phyloP scores from a whole-genome alignment of 2,329 filamentous ascomycete species.

The Paecilomyces niveus region DNA sequence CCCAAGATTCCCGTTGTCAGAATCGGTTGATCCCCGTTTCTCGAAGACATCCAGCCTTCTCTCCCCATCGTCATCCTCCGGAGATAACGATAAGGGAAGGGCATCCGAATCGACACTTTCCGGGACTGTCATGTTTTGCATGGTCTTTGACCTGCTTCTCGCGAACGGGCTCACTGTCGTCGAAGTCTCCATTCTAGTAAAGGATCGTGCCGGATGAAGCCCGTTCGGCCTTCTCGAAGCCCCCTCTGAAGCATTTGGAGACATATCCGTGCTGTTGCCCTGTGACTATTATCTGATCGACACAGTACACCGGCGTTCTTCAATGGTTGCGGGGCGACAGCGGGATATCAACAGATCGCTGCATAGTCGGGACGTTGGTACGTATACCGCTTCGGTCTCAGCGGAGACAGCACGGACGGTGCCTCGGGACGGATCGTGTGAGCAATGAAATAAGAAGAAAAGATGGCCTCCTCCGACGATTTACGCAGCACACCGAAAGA shows the following conservation, averaged over 20 bases:
- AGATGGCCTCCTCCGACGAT: not conserved
- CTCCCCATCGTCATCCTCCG: slow-evolving; percentile 16
- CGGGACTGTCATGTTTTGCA: slow-evolving; percentile 16
- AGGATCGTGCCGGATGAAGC: slow-evolving; percentile 21
- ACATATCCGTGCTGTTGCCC: slow-evolving; percentile 10
- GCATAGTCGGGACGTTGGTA: not conserved
- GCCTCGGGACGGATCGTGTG: not conserved
- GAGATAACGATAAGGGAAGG: slow-evolving; percentile 14
- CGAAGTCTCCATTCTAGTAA: slow-evolving; percentile 25
- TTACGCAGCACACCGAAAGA: not conserved
- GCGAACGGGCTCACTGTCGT: slow-evolving; percentile 13
- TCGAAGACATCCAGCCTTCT: slow-evolving; percentile 37
- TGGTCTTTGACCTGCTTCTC: slow-evolving; percentile 18
- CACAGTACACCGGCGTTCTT: not conserved
- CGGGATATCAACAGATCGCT: not conserved
- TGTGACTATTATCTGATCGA: not conserved
- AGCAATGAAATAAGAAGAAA: not conserved
- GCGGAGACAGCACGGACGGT: not conserved
- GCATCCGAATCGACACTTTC: slow-evolving; percentile 18
- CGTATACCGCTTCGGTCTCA: not conserved
- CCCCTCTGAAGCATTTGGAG: slow-evolving; percentile 17
- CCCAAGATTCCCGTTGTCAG: slow-evolving; percentile 20
- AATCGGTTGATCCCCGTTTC: slow-evolving; percentile 29
- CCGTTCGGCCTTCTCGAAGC: slow-evolving; percentile 15
- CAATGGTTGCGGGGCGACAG: not conserved